A percentile compares a stretch with the other conserved stretches of the same genome.
Evolutionary conservation across 2,329 filamentous ascomycete species (phyloP).

Genomic region (Exophiala xenobiotica): DNA sequence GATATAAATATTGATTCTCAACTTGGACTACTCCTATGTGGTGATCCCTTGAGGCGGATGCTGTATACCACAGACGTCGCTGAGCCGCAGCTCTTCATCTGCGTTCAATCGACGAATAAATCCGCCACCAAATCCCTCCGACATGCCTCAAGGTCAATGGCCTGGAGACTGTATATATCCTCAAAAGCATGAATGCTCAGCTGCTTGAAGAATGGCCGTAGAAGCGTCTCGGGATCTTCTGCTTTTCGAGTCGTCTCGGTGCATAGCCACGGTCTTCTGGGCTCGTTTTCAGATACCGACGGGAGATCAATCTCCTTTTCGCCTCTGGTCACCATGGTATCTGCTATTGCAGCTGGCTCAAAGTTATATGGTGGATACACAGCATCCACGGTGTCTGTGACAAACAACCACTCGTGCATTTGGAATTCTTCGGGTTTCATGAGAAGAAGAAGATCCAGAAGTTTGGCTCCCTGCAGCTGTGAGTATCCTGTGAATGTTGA

Average conservation of each 20-base stretch:
- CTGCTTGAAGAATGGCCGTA: slow-evolving; percentile 86
- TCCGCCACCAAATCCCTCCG: slow-evolving; percentile 66
- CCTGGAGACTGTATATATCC: slow-evolving; percentile 81
- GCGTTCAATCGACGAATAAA: slow-evolving; percentile 66
- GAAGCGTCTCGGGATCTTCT: slow-evolving; percentile 69
- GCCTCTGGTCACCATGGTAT: slow-evolving; percentile 41
- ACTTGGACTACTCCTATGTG: too few relatives aligned
- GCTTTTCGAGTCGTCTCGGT: slow-evolving; percentile 53
- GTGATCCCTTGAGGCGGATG: not conserved
- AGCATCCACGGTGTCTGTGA: slow-evolving; percentile 94
- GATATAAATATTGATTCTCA: too few relatives aligned
- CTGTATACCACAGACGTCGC: not conserved
- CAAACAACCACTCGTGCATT: slow-evolving; percentile 95
- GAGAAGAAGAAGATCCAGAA: slow-evolving; percentile 84
- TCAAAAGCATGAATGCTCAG: slow-evolving; percentile 93
- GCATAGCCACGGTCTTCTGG: slow-evolving; percentile 44
- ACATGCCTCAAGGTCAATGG: slow-evolving; percentile 65
- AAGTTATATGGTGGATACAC: slow-evolving; percentile 75
- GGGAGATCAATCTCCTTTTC: slow-evolving; percentile 22
- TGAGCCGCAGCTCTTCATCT: not conserved
- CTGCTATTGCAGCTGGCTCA: slow-evolving; percentile 72
- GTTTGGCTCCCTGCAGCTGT: slow-evolving; percentile 87
- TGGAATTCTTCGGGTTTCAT: slow-evolving; percentile 94
- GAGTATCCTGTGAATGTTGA: slow-evolving; percentile 76
- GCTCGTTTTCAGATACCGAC: slow-evolving; percentile 26